A percentile compares a stretch with the other conserved stretches of the same genome.
These are phyloP conservation scores for Chloromonas sp. DNA, from an alignment of 163 green algal genomes.

Conservation along the genomic window DNA sequence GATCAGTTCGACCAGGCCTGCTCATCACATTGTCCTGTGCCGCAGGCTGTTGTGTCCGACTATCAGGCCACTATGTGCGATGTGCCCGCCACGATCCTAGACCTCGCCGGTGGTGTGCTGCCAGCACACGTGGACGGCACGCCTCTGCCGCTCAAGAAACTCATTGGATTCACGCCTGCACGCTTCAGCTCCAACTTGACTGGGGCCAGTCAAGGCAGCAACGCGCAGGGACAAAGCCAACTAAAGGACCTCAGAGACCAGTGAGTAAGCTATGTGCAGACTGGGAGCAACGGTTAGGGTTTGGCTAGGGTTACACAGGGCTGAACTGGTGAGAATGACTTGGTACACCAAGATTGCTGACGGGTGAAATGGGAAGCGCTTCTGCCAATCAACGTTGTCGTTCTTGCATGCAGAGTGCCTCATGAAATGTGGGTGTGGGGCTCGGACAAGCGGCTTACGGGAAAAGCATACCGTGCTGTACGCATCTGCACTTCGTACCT, in stretches of 20 bases:
- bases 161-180: background rate
- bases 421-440: background rate
- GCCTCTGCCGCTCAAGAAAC: background rate
- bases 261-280: background rate
- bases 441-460: background rate
- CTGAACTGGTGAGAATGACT: too few relatives aligned
- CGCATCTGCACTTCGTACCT: background rate
- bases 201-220: background rate
- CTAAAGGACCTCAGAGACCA: background rate
- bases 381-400: too few relatives aligned
- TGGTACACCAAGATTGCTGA: too few relatives aligned
- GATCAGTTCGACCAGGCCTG: too few relatives aligned
- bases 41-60: background rate
- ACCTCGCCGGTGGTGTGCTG: slow-evolving; percentile 4
- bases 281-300: too few relatives aligned
- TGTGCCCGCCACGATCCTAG: slow-evolving; percentile 11
- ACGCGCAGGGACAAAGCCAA: background rate
- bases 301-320: too few relatives aligned
- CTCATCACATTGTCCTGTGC: too few relatives aligned
- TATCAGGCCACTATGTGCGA: slow-evolving; percentile 15
- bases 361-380: too few relatives aligned
- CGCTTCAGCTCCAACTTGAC: background rate
- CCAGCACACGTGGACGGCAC: background rate
- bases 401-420: background rate
- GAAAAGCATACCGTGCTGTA: background rate